Conservation (phyloP, 192 early-diverging fungal genomes). For the Oehlia diaphana region DNA sequence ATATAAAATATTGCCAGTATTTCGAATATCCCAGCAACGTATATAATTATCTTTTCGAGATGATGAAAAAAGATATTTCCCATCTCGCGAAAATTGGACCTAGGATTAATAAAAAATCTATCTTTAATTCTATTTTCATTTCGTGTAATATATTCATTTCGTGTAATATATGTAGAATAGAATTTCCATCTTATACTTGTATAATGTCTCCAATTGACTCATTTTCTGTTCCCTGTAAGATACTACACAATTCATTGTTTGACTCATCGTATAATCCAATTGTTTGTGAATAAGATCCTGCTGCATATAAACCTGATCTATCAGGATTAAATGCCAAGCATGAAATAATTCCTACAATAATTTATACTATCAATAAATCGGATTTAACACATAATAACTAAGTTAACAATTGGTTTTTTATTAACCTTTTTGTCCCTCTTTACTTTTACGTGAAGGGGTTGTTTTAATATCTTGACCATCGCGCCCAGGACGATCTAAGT, state of each 20-base stretch:
- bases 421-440: constrained; percentile 71
- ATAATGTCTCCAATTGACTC: constrained; percentile 55
- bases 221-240: constrained; percentile 40
- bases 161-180: neutral
- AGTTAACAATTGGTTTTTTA: constrained; percentile 9
- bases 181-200: constrained; percentile 31
- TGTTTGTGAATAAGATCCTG: constrained; percentile 69
- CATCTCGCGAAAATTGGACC: constrained; percentile 69
- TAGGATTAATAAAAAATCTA: constrained; percentile 33
- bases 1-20: constrained; percentile 63
- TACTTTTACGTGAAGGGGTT: constrained; percentile 62
- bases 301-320: constrained; percentile 63
- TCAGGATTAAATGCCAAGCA: constrained; percentile 70
- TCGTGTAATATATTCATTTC: neutral
- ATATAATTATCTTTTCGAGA: constrained; percentile 61
- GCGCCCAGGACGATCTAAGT: constrained; percentile 63
- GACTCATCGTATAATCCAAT: constrained; percentile 65
- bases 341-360: constrained; percentile 61
- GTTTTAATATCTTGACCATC: constrained; percentile 50
- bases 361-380: neutral
- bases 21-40: constrained; percentile 79
- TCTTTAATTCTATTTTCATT: neutral
- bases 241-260: constrained; percentile 53
- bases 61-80: constrained; percentile 64
- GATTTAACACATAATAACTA: neutral